These are phyloP conservation scores for Colletotrichum lindemuthianum DNA, from an alignment of 2,329 filamentous ascomycete genomes.

Conservation along the genomic window DNA sequence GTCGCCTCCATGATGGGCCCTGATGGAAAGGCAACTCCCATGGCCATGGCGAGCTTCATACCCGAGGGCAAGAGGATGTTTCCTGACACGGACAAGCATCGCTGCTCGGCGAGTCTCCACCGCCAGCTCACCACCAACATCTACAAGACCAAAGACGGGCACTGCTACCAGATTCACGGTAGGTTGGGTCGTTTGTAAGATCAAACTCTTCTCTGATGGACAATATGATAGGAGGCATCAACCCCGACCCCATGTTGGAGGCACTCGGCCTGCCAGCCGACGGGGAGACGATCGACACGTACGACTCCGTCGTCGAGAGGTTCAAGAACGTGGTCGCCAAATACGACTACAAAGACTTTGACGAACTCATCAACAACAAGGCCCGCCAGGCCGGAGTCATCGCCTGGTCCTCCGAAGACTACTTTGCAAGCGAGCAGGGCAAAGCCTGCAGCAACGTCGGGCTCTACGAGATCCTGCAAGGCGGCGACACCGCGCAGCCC, in stretches of 20 bases:
- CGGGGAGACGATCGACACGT: conserved; percentile 39
- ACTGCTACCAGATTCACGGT: conserved; percentile 40
- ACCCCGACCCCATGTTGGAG: conserved; percentile 35
- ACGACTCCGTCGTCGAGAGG: conserved; percentile 36
- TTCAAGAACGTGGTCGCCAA: conserved; percentile 34
- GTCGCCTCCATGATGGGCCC: conserved; percentile 20
- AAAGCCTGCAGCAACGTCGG: conserved; percentile 37
- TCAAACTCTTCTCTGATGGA: not conserved
- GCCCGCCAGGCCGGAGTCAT: conserved; percentile 42
- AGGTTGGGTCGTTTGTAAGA: not conserved
- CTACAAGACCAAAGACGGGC: conserved; percentile 41
- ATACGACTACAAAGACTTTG: conserved; percentile 38
- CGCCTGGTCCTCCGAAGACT: conserved; percentile 41
- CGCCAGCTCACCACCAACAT: conserved; percentile 38
- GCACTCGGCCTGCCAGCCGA: conserved; percentile 35
- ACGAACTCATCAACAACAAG: conserved; percentile 38
- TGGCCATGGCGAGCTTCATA: conserved; percentile 25
- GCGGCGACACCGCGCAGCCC: conserved; percentile 40
- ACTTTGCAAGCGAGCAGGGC: conserved; percentile 41
- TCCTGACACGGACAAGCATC: conserved; percentile 23
- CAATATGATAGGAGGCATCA: conserved; percentile 26
- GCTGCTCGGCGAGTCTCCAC: conserved; percentile 22
- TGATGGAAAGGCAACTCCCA: conserved; percentile 27
- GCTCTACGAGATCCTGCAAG: conserved; percentile 40
- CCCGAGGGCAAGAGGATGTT: conserved; percentile 30